Conservation (phyloP, 2,329 filamentous ascomycete species). For the Lachnellula willkommii region DNA sequence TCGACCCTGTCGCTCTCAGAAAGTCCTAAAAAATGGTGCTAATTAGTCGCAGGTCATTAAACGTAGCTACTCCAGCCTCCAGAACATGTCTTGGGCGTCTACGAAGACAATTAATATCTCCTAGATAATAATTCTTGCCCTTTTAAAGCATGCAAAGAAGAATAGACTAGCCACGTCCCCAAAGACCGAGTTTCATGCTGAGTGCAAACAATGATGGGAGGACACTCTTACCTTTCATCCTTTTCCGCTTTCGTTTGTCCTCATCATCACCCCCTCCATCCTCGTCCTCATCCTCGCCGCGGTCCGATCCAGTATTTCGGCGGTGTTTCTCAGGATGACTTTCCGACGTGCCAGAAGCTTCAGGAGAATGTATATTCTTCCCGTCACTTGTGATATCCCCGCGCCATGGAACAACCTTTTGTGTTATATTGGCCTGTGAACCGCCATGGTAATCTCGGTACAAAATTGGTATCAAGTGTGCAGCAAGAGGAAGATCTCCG, state of each 20-base stretch:
- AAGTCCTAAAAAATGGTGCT: not conserved
- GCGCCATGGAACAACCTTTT: constrained; percentile 3
- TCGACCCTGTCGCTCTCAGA: not conserved
- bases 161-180: too few relatives aligned
- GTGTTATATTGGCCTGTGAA: not conserved
- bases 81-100: too few relatives aligned
- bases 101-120: too few relatives aligned
- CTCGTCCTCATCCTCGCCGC: constrained; percentile 4
- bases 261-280: constrained; percentile 8
- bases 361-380: not conserved
- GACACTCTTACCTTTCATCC: not conserved
- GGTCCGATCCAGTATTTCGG: not conserved
- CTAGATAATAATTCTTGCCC: too few relatives aligned
- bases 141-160: too few relatives aligned
- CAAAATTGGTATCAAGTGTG: constrained; percentile 2
- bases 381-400: constrained; percentile 1
- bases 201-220: too few relatives aligned
- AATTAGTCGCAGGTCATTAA: not conserved
- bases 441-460: not conserved
- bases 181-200: too few relatives aligned
- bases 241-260: not conserved
- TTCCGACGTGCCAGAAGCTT: not conserved
- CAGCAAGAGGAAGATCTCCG: not conserved
- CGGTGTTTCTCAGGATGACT: not conserved
- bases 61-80: too few relatives aligned